A percentile compares a stretch with the other conserved stretches of the same genome.
Evolutionary conservation across 257 asterid species (phyloP).

Genomic region (Solanum medicagineum): DNA sequence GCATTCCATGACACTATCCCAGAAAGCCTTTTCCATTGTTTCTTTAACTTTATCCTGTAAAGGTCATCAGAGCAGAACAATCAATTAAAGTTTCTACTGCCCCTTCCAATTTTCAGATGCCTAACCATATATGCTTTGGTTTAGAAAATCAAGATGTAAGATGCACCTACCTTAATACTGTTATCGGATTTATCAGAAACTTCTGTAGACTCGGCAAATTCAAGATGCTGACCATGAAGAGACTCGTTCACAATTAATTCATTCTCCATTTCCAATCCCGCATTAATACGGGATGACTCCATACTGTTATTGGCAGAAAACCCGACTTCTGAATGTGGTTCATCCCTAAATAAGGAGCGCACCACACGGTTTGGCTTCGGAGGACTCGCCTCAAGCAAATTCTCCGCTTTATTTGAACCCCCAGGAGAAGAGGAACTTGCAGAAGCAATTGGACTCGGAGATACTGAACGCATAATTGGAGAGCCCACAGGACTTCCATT

Average conservation of each 20-base stretch:
- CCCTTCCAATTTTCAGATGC: background rate
- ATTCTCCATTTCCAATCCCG: conserved; percentile 55
- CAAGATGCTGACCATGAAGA: conserved; percentile 60
- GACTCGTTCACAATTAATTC: conserved; percentile 73
- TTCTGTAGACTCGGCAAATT: conserved; percentile 21
- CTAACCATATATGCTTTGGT: background rate
- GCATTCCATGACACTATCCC: conserved; percentile 84
- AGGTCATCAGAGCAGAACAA: background rate
- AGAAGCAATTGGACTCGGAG: conserved; percentile 20
- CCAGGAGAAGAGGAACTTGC: conserved; percentile 19
- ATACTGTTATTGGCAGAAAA: conserved; percentile 13
- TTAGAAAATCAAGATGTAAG: background rate
- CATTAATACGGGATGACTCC: conserved; percentile 7
- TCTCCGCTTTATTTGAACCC: conserved; percentile 21
- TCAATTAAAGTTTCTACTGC: background rate
- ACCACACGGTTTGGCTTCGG: conserved; percentile 37
- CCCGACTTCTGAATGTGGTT: conserved; percentile 12
- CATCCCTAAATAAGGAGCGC: conserved; percentile 53
- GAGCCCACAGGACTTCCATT: conserved; percentile 33
- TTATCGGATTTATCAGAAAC: conserved; percentile 19
- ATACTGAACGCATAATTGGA: conserved; percentile 17
- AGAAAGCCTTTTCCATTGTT: conserved; percentile 80
- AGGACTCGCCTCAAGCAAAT: conserved; percentile 8
- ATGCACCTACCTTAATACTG: conserved; percentile 36
- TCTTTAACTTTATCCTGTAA: conserved; percentile 55